Conservation (phyloP, 495 filamentous ascomycete genomes). For the Bacidia rubella region DNA sequence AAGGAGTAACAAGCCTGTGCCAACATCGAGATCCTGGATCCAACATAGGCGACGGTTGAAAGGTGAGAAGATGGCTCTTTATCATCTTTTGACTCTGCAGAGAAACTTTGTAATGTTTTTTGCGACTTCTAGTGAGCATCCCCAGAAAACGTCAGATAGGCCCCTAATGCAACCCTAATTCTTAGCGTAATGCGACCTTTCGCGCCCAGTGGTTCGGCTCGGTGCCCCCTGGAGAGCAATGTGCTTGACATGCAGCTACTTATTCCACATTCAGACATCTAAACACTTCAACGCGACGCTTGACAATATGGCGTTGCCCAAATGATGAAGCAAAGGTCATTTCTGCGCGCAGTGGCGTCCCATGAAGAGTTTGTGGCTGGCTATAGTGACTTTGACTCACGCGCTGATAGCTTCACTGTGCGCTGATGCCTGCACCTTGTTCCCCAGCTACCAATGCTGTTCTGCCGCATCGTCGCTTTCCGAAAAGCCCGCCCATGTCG, state of each 20-base stretch:
- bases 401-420: background rate
- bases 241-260: background rate
- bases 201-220: background rate
- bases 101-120: background rate
- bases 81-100: background rate
- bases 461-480: constrained; percentile 2
- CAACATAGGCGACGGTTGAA: background rate
- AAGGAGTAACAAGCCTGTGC: background rate
- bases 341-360: background rate
- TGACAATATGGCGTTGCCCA: background rate
- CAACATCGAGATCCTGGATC: too few species aligned
- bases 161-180: background rate
- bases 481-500: background rate
- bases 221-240: background rate
- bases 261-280: background rate
- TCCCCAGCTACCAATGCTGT: constrained; percentile 9
- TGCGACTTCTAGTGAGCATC: background rate
- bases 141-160: background rate
- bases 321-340: background rate
- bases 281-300: background rate
- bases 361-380: background rate
- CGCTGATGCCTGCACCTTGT: constrained; percentile 8
- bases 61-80: background rate
- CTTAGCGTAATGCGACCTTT: background rate
- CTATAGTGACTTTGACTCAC: background rate